Evolutionary conservation across 106 monocot genomes (phyloP).

Genomic region (Allium cepa): DNA sequence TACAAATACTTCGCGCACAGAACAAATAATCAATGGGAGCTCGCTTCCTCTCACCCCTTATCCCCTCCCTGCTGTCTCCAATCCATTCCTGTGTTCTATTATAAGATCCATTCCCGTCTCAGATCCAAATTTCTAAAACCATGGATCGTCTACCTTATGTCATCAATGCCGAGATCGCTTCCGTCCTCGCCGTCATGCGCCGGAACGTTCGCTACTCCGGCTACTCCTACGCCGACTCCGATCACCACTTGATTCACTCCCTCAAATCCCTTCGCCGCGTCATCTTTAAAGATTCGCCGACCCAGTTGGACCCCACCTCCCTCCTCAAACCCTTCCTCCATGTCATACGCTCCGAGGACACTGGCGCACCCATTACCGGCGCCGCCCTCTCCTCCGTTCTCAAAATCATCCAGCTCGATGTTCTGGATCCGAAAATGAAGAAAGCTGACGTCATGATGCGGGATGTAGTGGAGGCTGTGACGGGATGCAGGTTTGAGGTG

Average conservation of each 20-base stretch:
- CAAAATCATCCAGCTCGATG: conserved; percentile 64
- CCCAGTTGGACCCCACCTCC: conserved; percentile 39
- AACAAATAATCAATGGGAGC: too few relatives aligned
- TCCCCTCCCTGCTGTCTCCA: too few relatives aligned
- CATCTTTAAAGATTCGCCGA: conserved; percentile 40
- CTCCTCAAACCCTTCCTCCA: conserved; percentile 86
- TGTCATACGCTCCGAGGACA: conserved; percentile 87
- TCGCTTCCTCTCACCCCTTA: too few relatives aligned
- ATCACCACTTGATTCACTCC: conserved; percentile 66
- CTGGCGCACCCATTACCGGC: conserved; percentile 89
- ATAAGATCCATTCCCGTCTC: too few relatives aligned
- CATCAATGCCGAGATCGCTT: conserved; percentile 62
- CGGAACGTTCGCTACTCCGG: conserved; percentile 69
- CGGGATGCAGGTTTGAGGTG: conserved; percentile 84
- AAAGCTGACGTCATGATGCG: conserved; percentile 30
- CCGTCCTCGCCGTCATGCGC: conserved; percentile 89
- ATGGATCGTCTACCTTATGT: conserved; percentile 20
- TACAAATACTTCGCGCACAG: too few relatives aligned
- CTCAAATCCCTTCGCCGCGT: conserved; percentile 62
- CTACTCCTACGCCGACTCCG: conserved; percentile 43
- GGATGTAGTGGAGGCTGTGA: conserved; percentile 60
- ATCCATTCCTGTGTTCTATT: too few relatives aligned
- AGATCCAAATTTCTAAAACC: too few relatives aligned
- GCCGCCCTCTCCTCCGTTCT: conserved; percentile 74
- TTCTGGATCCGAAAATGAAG: conserved; percentile 22